Percentiles rank a stretch among this genome's conserved stretches.
phyloP scores from a whole-genome alignment of 331 rosid species.

The Quercus lobata region DNA sequence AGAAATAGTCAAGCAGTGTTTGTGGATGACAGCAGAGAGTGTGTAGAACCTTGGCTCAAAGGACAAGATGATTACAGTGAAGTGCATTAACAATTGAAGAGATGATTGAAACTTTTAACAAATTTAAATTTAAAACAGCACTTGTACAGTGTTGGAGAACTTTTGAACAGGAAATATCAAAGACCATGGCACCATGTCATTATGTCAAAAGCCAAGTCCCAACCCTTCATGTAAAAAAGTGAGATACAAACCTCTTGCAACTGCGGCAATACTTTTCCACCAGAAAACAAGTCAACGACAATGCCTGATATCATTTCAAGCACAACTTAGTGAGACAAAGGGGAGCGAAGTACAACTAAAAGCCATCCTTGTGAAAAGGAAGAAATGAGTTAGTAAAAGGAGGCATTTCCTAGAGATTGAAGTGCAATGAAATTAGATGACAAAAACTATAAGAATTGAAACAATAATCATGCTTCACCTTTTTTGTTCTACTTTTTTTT shows the following conservation, averaged over 20 bases:
- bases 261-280: constrained; percentile 76
- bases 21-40: not conserved
- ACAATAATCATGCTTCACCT: not conserved
- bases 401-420: not conserved
- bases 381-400: not conserved
- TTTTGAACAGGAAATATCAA: not conserved
- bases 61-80: not conserved
- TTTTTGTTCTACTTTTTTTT: not conserved
- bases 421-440: not conserved
- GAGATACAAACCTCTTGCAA: constrained; percentile 63
- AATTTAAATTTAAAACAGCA: not conserved
- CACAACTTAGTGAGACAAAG: constrained; percentile 27
- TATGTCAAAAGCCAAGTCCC: not conserved
- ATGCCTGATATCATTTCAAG: constrained; percentile 60
- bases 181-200: not conserved
- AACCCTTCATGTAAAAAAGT: constrained; percentile 6
- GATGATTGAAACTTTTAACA: not conserved
- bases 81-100: not conserved
- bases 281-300: constrained; percentile 75
- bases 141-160: not conserved
- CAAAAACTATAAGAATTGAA: not conserved
- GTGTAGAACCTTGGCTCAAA: not conserved
- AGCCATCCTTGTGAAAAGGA: not conserved
- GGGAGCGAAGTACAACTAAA: not conserved
- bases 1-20: not conserved